Base-by-base conservation (phyloP, 306 rosid species). In the Lathyrus tuberosus region DNA sequence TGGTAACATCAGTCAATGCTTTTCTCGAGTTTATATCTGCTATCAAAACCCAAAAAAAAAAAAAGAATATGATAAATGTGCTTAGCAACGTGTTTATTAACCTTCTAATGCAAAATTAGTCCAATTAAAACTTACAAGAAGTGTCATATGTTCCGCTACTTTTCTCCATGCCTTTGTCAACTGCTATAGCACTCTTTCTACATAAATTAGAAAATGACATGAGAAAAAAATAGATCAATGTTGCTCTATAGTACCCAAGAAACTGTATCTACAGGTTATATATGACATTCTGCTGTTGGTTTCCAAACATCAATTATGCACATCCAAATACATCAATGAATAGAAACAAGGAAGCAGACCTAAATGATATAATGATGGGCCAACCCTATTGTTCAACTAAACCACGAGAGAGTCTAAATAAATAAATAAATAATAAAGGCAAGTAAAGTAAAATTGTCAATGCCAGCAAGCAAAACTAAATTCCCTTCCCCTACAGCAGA, bases 1-100 rank as follows among this genome's bases (percentile, higher is more conserved):
- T 93, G 87, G 94, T 88, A 31, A 93, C 87, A 79, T 93, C 97
- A 47, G 86, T 83, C 82, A 90, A 67, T 67, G 97, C 86, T 81
- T 76, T 90, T 67, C 96, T 86, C 75, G 56, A 65, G 28, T 68
- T 78, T 57, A 48, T 54, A 52, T 79, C 79, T 62, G 76, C 91
- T 86, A 76, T 16, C 44, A 80, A 71, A 81, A 9, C 31, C 28
- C 76, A 65, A 46, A 60, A 24, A 22, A 63, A 70, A 53, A 69
- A 16, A 20, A 62, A 30, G 26, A 22, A 58, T 48, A 41, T 20
- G 17, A 73, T 22, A 53, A 74, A 65, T 54, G 12, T 31, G 67
- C 5, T 20, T 47, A 10, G 3, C 17, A 28, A 67, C 52, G 74
- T 18, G 46, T 5, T 67, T 17, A 11, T 43, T n/a, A 49, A 74